A percentile compares a stretch with the other conserved stretches of the same genome.
Evolutionary conservation across 2,329 filamentous ascomycete genomes (phyloP).

Genomic region (Beauveria medogensis): DNA sequence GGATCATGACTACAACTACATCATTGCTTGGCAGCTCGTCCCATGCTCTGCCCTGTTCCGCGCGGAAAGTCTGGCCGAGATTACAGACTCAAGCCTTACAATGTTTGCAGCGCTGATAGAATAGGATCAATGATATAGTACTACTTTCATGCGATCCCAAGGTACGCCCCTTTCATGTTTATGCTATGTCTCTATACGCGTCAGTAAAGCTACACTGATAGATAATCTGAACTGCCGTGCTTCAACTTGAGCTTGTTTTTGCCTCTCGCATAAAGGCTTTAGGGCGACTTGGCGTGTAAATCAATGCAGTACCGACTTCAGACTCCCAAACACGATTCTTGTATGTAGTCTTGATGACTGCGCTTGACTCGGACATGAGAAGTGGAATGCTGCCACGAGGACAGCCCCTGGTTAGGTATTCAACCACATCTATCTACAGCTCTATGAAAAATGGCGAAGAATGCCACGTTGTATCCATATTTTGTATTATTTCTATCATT

Average conservation of each 20-base stretch:
- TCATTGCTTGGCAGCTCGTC: neutral
- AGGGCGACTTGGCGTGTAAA: neutral
- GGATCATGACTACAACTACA: neutral
- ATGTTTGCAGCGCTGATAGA: neutral
- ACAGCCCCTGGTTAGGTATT: neutral
- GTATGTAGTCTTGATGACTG: neutral
- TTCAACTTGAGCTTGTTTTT: neutral
- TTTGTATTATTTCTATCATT: neutral
- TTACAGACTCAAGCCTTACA: neutral
- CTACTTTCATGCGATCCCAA: neutral
- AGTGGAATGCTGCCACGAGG: neutral
- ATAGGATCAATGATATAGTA: neutral
- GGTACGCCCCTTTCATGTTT: neutral
- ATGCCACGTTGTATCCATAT: neutral
- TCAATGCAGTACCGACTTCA: neutral
- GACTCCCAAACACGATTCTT: neutral
- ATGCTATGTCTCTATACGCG: neutral
- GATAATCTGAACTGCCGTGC: neutral
- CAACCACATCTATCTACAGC: neutral
- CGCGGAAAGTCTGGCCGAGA: neutral
- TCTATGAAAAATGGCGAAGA: neutral
- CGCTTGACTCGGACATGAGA: neutral
- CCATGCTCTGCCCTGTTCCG: neutral
- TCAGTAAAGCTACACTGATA: neutral
- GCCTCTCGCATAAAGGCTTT: neutral